Base-by-base conservation (phyloP, 2,329 filamentous ascomycete genomes). In the Escovopsis sp. region DNA sequence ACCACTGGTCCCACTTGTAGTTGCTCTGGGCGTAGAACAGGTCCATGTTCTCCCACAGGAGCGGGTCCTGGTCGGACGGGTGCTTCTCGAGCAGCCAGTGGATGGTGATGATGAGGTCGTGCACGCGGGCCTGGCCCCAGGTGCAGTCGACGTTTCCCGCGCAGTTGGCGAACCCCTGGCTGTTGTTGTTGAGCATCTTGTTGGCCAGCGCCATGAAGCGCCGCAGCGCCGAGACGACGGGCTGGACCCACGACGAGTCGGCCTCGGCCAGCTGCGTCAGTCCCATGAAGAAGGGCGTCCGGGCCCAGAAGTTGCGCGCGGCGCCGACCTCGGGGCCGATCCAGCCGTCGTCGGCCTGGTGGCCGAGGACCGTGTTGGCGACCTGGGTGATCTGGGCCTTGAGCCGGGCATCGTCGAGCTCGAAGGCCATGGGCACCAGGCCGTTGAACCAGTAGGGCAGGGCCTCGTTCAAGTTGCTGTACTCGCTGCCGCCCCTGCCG, bases 381-480 rank as follows among this genome's bases (percentile, higher is more conserved):
- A 53, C 48, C 1, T 43, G 11, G 4, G 45, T 38, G 4, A 48
- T 66, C 45, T 77, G 71, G 0, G 46, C 51, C 51, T 72, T 71
- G 34, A 58, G 48, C 9, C 48, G 39, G 3, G 46, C 43, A 51
- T 75, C 65, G 33, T 70, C 59, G 2, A 72, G 53, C 0, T 57
- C 55, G 48, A 70, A 77, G 1, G 74, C 72, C 40, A 77, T 56
- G 2, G 73, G 72, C 0, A 77, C 72, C 2, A 77, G 57, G 2
- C 67, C 69, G 49, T 77, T 77, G 55, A 75, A 71, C 71, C 73
- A 78, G 54, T 77, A 78, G 0, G 74, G 71, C 18, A 70, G 61
- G 0, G 64, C 70, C 57, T 77, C 74, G 48, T 75, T 68, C 7
- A 77, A 54, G n/a, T 57, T 59, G 43, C 66, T 72, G 53, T 77